These are phyloP conservation scores for Phytophthora pisi DNA, from an alignment of 352 stramenopile species.

Conservation along the genomic window DNA sequence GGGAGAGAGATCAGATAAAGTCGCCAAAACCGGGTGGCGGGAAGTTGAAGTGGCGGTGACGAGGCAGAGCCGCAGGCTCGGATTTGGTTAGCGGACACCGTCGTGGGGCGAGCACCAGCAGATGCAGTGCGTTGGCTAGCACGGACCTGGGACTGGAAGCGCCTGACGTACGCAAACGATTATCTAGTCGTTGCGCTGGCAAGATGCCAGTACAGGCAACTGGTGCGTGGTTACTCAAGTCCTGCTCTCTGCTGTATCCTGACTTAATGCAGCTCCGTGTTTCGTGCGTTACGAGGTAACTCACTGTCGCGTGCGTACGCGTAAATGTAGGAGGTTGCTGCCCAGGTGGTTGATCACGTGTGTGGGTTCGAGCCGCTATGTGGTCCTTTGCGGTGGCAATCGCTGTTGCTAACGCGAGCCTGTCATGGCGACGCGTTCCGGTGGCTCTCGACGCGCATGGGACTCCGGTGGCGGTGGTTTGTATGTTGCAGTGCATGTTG, in stretches of 20 bases:
- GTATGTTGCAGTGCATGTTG: not conserved
- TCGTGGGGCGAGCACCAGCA: not conserved
- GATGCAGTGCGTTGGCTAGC: not conserved
- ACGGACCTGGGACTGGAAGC: not conserved
- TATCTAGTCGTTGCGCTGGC: too few species aligned
- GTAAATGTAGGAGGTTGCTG: not conserved
- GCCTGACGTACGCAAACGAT: not conserved
- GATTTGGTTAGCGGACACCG: constrained; percentile 8
- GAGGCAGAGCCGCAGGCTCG: not conserved
- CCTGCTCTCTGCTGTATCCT: too few species aligned
- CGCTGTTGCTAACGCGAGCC: constrained; percentile 11
- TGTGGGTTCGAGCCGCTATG: not conserved
- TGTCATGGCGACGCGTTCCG: not conserved
- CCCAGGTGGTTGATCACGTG: not conserved
- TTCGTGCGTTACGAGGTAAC: not conserved
- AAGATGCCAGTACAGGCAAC: too few species aligned
- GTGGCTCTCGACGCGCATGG: not conserved
- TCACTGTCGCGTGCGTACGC: not conserved
- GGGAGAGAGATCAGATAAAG: constrained; percentile 1
- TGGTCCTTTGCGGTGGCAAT: constrained; percentile 3
- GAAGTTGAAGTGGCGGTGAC: constrained; percentile 15
- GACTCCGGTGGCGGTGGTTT: not conserved
- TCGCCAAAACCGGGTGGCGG: not conserved
- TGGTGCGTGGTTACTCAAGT: too few species aligned
- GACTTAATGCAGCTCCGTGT: too few species aligned